Conservation (phyloP, 2,329 filamentous ascomycete species). For the Arachnomyces sp. region DNA sequence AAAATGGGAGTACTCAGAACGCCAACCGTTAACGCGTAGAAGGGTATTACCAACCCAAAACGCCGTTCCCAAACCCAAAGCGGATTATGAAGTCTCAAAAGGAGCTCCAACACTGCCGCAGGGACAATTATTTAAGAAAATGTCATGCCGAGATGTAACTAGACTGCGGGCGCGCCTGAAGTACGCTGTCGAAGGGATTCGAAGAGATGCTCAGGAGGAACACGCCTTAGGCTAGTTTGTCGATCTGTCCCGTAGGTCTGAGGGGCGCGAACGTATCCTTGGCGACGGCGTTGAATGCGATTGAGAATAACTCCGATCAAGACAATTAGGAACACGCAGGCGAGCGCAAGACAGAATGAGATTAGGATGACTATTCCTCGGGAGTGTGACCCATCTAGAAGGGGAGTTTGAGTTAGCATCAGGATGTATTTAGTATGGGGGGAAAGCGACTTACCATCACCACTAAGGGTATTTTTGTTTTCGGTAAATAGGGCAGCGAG, state of each 20-base stretch:
- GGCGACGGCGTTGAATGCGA: constrained; percentile 38
- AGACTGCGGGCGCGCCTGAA: constrained; percentile 28
- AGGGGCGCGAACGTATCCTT: constrained; percentile 39
- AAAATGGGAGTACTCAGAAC: too few relatives aligned
- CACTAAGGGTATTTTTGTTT: constrained; percentile 65
- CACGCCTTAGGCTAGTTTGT: constrained; percentile 36
- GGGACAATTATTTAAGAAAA: constrained; percentile 7
- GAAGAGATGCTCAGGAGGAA: constrained; percentile 41
- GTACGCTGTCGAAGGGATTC: constrained; percentile 30
- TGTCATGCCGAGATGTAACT: constrained; percentile 8
- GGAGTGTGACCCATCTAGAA: constrained; percentile 31
- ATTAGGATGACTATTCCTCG: constrained; percentile 39
- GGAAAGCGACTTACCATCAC: constrained; percentile 45
- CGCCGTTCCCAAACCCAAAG: constrained; percentile 2
- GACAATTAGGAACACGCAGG: constrained; percentile 41
- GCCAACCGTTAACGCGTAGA: too few relatives aligned
- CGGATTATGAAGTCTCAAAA: constrained; percentile 12
- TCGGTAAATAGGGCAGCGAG: constrained; percentile 78
- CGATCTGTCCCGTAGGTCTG: constrained; percentile 38
- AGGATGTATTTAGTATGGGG: not conserved
- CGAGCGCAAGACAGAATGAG: constrained; percentile 40
- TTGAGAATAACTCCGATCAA: constrained; percentile 39
- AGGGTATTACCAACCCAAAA: too few relatives aligned
- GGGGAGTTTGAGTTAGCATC: constrained; percentile 9
- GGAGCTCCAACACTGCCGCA: constrained; percentile 2